Conservation (phyloP, 2,329 filamentous ascomycete species). For the Davidsoniella virescens region DNA sequence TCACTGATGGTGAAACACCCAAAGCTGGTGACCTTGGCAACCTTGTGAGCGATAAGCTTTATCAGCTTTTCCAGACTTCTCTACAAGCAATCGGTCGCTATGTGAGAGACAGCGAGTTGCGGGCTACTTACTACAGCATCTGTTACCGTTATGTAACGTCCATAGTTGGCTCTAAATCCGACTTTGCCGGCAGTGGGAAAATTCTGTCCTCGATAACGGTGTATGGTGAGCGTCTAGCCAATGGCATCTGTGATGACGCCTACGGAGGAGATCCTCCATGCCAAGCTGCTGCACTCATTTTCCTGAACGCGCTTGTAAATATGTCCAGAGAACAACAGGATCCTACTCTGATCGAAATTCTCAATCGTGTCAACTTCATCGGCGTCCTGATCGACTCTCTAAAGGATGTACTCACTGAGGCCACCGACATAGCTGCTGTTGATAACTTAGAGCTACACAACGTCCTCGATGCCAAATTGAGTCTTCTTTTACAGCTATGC, state of each 20-base stretch:
- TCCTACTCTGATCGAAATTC: conserved; percentile 57
- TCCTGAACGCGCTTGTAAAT: conserved; percentile 64
- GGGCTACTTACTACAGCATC: conserved; percentile 80
- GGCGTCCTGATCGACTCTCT: conserved; percentile 81
- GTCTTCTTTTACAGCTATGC: conserved; percentile 67
- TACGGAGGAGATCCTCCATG: conserved; percentile 68
- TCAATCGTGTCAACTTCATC: conserved; percentile 80
- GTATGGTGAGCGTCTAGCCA: conserved; percentile 63
- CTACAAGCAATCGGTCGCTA: conserved; percentile 64
- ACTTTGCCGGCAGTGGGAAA: conserved; percentile 32
- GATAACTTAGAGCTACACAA: conserved; percentile 29
- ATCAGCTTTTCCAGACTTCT: conserved; percentile 79
- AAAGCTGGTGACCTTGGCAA: conserved; percentile 39
- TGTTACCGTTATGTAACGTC: conserved; percentile 72
- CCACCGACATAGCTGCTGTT: conserved; percentile 18
- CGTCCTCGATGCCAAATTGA: conserved; percentile 55
- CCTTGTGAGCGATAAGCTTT: conserved; percentile 73
- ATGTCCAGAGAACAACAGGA: conserved; percentile 58
- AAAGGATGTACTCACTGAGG: conserved; percentile 58
- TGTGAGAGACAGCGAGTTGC: conserved; percentile 51
- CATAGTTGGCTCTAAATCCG: conserved; percentile 34
- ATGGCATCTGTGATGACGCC: conserved; percentile 83
- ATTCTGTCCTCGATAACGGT: conserved; percentile 55
- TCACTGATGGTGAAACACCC: conserved; percentile 23
- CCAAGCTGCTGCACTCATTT: conserved; percentile 68